phyloP scores from a whole-genome alignment of 306 rosid species.

The Sphenostylis stenocarpa region DNA sequence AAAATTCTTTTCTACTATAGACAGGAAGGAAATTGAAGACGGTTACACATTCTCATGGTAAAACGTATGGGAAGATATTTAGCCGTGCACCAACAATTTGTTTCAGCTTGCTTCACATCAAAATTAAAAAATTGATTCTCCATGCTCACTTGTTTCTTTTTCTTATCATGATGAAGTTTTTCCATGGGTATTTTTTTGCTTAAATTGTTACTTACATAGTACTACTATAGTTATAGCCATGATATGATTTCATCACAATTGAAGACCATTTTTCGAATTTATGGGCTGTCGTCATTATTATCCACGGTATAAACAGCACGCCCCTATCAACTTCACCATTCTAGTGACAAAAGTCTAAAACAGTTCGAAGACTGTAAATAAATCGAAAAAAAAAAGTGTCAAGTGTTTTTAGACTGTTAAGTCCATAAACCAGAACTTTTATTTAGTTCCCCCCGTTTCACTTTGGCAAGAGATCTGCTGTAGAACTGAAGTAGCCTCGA shows the following conservation, averaged over 20 bases:
- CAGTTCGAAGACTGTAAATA: slow-evolving; percentile 11
- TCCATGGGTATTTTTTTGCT: neutral
- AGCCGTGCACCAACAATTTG: neutral
- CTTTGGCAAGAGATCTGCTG: neutral
- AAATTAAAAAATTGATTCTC: neutral
- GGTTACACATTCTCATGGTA: neutral
- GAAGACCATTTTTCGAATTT: neutral
- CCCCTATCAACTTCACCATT: neutral
- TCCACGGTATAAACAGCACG: neutral
- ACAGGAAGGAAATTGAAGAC: too few relatives aligned
- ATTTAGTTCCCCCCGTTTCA: slow-evolving; percentile 2
- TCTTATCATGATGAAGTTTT: neutral
- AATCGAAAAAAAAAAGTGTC: neutral
- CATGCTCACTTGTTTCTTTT: neutral
- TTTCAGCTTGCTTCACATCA: neutral
- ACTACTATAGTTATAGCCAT: neutral
- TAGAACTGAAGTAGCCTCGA: neutral
- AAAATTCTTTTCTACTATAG: neutral
- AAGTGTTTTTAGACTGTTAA: neutral
- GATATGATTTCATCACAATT: neutral
- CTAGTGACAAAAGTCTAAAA: neutral
- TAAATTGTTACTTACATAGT: neutral
- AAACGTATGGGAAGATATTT: neutral
- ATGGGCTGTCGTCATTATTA: slow-evolving; percentile 1
- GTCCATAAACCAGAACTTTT: neutral